Evolutionary conservation across 805 yeast genomes (phyloP).

Genomic region (Zygosaccharomyces kombuchaensis): DNA sequence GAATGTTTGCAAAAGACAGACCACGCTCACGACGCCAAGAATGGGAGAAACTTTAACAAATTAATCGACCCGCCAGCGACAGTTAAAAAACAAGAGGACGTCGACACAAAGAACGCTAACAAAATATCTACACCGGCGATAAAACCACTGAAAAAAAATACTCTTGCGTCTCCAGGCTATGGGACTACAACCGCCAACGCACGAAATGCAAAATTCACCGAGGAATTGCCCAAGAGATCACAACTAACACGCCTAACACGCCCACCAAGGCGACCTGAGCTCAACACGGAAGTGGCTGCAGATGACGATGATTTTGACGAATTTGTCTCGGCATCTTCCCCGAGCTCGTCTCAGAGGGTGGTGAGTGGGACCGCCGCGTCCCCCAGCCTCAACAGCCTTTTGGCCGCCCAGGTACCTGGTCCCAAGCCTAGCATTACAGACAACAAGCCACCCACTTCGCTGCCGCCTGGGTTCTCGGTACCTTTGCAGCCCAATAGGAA

Average conservation of each 20-base stretch:
- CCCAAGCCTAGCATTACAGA: conserved; percentile 1
- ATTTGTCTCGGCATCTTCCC: conserved; percentile 27
- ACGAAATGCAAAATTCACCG: conserved; percentile 3
- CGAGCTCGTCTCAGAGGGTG: conserved; percentile 9
- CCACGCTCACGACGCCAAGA: conserved; percentile 19
- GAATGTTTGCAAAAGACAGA: conserved; percentile 27
- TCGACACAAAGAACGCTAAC: conserved; percentile 25
- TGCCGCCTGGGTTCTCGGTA: conserved; percentile 43
- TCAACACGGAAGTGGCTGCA: conserved; percentile 11
- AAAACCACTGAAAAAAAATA: conserved; percentile 22
- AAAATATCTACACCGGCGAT: conserved; percentile 25
- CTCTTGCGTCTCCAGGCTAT: neutral
- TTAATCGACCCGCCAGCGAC: conserved; percentile 20
- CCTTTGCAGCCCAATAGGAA: conserved; percentile 35
- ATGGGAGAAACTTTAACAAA: conserved; percentile 21
- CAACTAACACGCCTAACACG: conserved; percentile 3
- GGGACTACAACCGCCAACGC: neutral
- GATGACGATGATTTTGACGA: conserved; percentile 33
- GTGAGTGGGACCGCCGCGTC: neutral
- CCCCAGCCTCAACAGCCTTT: conserved; percentile 1
- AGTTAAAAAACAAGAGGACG: conserved; percentile 15
- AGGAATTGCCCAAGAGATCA: neutral
- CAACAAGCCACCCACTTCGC: conserved; percentile 9
- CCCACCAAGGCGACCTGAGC: conserved; percentile 2
- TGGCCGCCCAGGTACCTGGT: conserved; percentile 1